Base-by-base conservation (phyloP, 805 yeast genomes). In the Wickerhamiella azymoides region DNA sequence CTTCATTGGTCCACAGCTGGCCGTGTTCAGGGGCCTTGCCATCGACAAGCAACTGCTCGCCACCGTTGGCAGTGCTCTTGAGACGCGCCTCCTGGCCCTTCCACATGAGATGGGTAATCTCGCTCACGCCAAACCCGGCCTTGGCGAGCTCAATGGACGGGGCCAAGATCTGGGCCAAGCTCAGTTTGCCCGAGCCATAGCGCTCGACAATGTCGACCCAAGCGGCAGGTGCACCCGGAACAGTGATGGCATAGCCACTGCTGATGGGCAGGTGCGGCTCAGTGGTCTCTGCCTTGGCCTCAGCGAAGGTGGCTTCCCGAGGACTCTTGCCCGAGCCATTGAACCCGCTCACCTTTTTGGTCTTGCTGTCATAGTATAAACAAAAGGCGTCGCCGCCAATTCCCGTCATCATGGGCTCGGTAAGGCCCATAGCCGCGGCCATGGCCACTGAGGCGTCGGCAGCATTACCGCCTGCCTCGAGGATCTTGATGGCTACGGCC, bases 271-370 rank as follows among this genome's bases (percentile, higher is more conserved):
- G 64, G 55, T 84, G 68, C 9, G 66, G 59, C 36, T 72, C 62
- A 14, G 73, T 73, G 5, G 43, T 36, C 14, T 43, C 47, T 41
- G 68, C 56, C 48, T 63, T 58, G 3, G 78, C 66, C 49, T 67
- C 62, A 13, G 77, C 79, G 10, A 79, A 59, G 2, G 69, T 59
- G 9, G 76, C 51, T 16, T 62, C 61, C 11, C 67, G 57, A 4
- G 88, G 81, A 2, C 85, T 67, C 47, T 82, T 69, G 8, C 94
- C 93, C 39, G 83, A 73, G 4, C 89, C 94, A 59, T 82, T 83
- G 53, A 83, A 53, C 0, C 88, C 93, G 41, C 66, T 62, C 0
- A 80, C 81, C 47, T 67, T 65, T 47, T 73, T 69, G 4, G 71
- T 65, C 19, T 62, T 53, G 25, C 68, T 68, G 37, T 73, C 68